A percentile compares a stretch with the other conserved stretches of the same genome.
Conservation (phyloP, 2,329 filamentous ascomycete species). For the Eurotiales sp. region DNA sequence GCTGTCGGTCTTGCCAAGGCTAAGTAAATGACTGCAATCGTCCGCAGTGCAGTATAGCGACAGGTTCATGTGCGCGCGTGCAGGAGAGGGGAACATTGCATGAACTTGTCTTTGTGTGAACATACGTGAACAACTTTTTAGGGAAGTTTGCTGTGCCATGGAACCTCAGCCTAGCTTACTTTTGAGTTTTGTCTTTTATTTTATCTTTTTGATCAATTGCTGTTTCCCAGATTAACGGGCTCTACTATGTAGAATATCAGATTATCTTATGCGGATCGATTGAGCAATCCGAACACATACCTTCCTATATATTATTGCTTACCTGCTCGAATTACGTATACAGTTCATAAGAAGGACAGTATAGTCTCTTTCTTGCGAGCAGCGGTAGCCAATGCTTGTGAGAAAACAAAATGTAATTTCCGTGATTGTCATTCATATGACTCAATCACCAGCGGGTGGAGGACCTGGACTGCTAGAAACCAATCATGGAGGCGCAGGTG, state of each 20-base stretch:
- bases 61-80: not conserved
- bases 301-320: too few relatives aligned
- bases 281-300: not conserved
- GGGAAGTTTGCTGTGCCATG: constrained; percentile 6
- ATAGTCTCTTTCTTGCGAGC: too few relatives aligned
- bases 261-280: not conserved
- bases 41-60: not conserved
- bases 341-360: too few relatives aligned
- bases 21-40: constrained; percentile 50
- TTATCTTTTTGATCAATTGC: constrained; percentile 1
- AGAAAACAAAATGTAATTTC: too few relatives aligned
- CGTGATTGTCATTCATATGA: too few relatives aligned
- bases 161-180: constrained; percentile 7
- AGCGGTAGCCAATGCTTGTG: too few relatives aligned
- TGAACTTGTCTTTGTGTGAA: not conserved
- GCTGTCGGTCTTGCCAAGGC: constrained; percentile 85
- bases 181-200: constrained; percentile 4
- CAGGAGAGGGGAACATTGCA: not conserved
- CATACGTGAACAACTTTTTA: constrained; percentile 6
- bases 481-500: too few relatives aligned
- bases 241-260: constrained; percentile 12
- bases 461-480: too few relatives aligned
- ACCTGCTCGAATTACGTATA: too few relatives aligned
- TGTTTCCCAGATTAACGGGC: constrained; percentile 3
- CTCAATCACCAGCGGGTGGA: too few relatives aligned